Conservation (phyloP, 1,139 yeast genomes). For the Blastobotrys illinoisensis region DNA sequence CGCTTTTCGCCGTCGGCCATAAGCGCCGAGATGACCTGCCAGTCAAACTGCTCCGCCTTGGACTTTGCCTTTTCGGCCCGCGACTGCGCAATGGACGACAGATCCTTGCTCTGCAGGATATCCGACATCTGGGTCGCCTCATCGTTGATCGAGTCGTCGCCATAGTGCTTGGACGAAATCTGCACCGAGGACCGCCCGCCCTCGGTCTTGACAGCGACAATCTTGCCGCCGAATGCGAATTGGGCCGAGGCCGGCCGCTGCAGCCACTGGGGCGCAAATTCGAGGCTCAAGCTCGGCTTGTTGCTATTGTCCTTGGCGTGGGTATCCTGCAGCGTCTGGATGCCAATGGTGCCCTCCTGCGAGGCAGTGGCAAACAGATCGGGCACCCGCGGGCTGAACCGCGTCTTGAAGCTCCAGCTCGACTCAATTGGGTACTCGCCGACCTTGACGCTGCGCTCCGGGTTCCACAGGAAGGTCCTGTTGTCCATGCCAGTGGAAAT, state of each 20-base stretch:
- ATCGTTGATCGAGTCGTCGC: slow-evolving; percentile 33
- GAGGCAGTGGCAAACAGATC: slow-evolving; percentile 92
- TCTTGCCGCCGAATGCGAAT: slow-evolving; percentile 92
- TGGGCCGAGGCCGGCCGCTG: slow-evolving; percentile 67
- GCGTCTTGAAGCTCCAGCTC: slow-evolving; percentile 88
- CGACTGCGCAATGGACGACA: slow-evolving; percentile 16
- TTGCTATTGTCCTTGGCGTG: slow-evolving; percentile 41
- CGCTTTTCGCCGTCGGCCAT: slow-evolving; percentile 43
- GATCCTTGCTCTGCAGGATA: slow-evolving; percentile 47
- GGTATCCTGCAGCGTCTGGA: slow-evolving; percentile 85
- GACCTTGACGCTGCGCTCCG: slow-evolving; percentile 52
- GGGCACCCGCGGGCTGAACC: slow-evolving; percentile 83
- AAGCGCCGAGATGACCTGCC: slow-evolving; percentile 65
- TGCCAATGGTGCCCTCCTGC: slow-evolving; percentile 76
- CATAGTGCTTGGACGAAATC: slow-evolving; percentile 46
- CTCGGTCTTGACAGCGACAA: slow-evolving; percentile 50
- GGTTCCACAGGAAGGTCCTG: slow-evolving; percentile 86
- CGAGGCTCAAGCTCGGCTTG: slow-evolving; percentile 48
- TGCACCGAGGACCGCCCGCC: slow-evolving; percentile 40
- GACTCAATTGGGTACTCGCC: slow-evolving; percentile 90
- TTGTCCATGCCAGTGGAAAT: slow-evolving; percentile 91
- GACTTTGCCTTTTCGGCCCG: slow-evolving; percentile 27
- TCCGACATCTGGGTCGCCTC: slow-evolving; percentile 45
- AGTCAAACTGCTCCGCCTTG: slow-evolving; percentile 57
- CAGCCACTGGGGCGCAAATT: slow-evolving; percentile 90